Evolutionary conservation across 352 stramenopile species (phyloP).

Genomic region (Globisporangium okanoganense): DNA sequence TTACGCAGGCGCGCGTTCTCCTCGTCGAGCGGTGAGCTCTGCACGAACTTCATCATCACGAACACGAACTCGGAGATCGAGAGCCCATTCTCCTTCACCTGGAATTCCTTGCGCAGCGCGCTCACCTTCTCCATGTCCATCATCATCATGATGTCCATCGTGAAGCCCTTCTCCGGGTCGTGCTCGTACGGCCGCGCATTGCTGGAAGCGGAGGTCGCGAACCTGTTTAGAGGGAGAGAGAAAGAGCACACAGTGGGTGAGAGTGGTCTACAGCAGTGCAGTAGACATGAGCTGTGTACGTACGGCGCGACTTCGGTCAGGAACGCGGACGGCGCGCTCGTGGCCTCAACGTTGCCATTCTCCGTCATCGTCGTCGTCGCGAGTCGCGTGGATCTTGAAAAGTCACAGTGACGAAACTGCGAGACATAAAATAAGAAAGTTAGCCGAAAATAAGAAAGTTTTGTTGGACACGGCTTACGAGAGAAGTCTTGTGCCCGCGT

Average conservation of each 20-base stretch:
- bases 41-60: constrained; percentile 85
- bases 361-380: background rate
- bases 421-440: too few species aligned
- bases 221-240: background rate
- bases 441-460: background rate
- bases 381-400: constrained; percentile 2
- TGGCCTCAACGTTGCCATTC: background rate
- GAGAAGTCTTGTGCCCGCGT: background rate
- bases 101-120: constrained; percentile 79
- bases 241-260: background rate
- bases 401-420: background rate
- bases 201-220: background rate
- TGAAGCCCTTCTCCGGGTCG: constrained; percentile 80
- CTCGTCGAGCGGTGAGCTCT: constrained; percentile 41
- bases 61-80: constrained; percentile 84
- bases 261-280: background rate
- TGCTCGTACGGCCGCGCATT: constrained; percentile 51
- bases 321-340: constrained; percentile 9
- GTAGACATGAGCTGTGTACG: background rate
- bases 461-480: background rate
- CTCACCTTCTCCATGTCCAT: constrained; percentile 89
- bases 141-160: constrained; percentile 92
- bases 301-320: constrained; percentile 20
- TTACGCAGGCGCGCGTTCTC: constrained; percentile 66
- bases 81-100: constrained; percentile 75